Evolutionary conservation across 176 grass and related monocot genomes (phyloP).

Genomic region (Pharus latifolius): DNA sequence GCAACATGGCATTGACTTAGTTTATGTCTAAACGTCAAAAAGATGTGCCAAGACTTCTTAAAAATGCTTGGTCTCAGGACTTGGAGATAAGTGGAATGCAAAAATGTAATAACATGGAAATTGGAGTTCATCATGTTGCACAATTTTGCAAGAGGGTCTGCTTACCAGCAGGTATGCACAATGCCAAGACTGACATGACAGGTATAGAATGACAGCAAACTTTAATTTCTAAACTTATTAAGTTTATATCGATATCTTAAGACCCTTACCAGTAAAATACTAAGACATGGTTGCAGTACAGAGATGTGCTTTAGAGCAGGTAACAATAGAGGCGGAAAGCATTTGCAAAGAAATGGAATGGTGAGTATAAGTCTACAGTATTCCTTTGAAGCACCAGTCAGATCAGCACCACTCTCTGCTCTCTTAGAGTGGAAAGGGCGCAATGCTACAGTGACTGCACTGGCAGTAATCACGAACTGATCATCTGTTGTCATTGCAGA

Average conservation of each 20-base stretch:
- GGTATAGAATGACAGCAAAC: no score
- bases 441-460: slow-evolving; percentile 74
- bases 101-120: not conserved
- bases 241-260: slow-evolving; percentile 13
- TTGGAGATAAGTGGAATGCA: not conserved
- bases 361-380: slow-evolving; percentile 69
- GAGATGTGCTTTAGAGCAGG: slow-evolving; percentile 69
- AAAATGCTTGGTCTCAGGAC: not conserved
- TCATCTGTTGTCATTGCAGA: slow-evolving; percentile 38
- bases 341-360: slow-evolving; percentile 67
- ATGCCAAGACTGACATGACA: not conserved
- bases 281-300: slow-evolving; percentile 58
- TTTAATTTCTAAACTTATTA: no score
- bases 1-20: not conserved
- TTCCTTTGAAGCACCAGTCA: slow-evolving; percentile 39
- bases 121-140: not conserved
- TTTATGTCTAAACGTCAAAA: not conserved
- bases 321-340: slow-evolving; percentile 56
- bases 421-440: slow-evolving; percentile 72
- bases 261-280: slow-evolving; percentile 70
- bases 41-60: not conserved
- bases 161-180: no score
- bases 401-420: slow-evolving; percentile 23
- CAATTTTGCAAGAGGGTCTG: not conserved
- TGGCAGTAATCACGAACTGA: slow-evolving; percentile 63